Percentiles rank a stretch among this genome's conserved stretches.
Evolutionary conservation across 768 basidiomycete genomes (phyloP).

Genomic region (Cubamyces lactineus): DNA sequence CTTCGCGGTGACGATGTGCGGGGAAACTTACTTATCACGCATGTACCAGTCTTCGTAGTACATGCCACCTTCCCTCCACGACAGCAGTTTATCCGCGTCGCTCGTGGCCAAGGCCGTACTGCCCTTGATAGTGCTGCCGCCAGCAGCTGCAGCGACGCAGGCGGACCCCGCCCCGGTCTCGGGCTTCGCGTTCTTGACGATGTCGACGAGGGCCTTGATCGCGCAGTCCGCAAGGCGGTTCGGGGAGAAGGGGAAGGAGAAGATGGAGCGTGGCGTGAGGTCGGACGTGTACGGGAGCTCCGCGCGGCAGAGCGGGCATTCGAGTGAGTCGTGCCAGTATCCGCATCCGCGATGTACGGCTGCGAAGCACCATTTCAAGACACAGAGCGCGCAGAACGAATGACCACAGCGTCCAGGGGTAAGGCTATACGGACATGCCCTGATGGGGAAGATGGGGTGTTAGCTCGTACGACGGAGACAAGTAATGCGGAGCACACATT

Average conservation of each 20-base stretch:
- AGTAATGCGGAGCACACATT: conserved; percentile 40
- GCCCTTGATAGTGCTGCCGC: conserved; percentile 34
- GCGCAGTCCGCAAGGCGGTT: conserved; percentile 59
- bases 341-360: conserved; percentile 65
- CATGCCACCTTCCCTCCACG: conserved; percentile 57
- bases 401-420: conserved; percentile 64
- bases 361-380: conserved; percentile 71
- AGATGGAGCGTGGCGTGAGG: conserved; percentile 49
- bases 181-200: conserved; percentile 36
- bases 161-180: background rate
- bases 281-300: conserved; percentile 54
- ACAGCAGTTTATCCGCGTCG: conserved; percentile 19
- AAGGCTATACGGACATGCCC: conserved; percentile 59
- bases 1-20: conserved; percentile 3
- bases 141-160: background rate
- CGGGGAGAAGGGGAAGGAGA: conserved; percentile 65
- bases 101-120: conserved; percentile 32
- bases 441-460: conserved; percentile 19
- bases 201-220: conserved; percentile 55
- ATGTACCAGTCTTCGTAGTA: conserved; percentile 59
- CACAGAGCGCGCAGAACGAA: conserved; percentile 68
- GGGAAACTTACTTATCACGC: conserved; percentile 51
- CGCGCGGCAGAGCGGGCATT: conserved; percentile 69
- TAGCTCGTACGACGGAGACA: background rate
- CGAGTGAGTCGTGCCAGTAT: conserved; percentile 67